A percentile compares a stretch with the other conserved stretches of the same genome.
These are phyloP conservation scores for Ceratocystiopsis sp. DNA, from an alignment of 2,329 filamentous ascomycete genomes.

Conservation along the genomic window DNA sequence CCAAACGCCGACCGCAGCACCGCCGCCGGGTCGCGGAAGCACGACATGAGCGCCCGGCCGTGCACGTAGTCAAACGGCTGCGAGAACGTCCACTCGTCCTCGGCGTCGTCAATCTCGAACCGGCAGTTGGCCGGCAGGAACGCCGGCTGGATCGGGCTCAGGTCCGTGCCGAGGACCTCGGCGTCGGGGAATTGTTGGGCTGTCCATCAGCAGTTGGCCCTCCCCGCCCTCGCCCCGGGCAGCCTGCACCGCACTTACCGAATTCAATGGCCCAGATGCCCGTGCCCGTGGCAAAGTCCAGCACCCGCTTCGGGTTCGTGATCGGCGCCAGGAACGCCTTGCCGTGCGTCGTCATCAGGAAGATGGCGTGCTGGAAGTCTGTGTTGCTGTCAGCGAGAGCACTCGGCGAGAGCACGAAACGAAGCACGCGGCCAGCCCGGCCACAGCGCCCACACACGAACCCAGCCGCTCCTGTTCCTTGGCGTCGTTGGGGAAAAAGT, in stretches of 20 bases:
- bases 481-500: slow-evolving; percentile 10
- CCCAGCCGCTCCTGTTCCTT: slow-evolving; percentile 4
- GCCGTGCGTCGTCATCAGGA: slow-evolving; percentile 23
- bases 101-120: slow-evolving; percentile 7
- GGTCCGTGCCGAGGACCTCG: slow-evolving; percentile 6
- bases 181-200: slow-evolving; percentile 5
- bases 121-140: slow-evolving; percentile 7
- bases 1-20: slow-evolving; percentile 3
- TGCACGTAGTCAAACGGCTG: slow-evolving; percentile 5
- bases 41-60: slow-evolving; percentile 4
- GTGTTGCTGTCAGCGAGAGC: neutral
- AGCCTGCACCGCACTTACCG: too few species aligned
- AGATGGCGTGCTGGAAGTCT: slow-evolving; percentile 21
- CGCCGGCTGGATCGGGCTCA: slow-evolving; percentile 7
- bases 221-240: too few species aligned
- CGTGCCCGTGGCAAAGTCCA: slow-evolving; percentile 31
- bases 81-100: slow-evolving; percentile 6
- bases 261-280: slow-evolving; percentile 54
- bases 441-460: too few species aligned
- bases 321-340: slow-evolving; percentile 29
- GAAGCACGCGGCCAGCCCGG: too few species aligned
- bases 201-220: too few species aligned
- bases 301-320: slow-evolving; percentile 16
- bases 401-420: too few species aligned
- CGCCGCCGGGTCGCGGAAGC: slow-evolving; percentile 5